Percentiles rank a stretch among this genome's conserved stretches.
Evolutionary conservation across 2,329 filamentous ascomycete genomes (phyloP).

Genomic region (Apiospora koreana): DNA sequence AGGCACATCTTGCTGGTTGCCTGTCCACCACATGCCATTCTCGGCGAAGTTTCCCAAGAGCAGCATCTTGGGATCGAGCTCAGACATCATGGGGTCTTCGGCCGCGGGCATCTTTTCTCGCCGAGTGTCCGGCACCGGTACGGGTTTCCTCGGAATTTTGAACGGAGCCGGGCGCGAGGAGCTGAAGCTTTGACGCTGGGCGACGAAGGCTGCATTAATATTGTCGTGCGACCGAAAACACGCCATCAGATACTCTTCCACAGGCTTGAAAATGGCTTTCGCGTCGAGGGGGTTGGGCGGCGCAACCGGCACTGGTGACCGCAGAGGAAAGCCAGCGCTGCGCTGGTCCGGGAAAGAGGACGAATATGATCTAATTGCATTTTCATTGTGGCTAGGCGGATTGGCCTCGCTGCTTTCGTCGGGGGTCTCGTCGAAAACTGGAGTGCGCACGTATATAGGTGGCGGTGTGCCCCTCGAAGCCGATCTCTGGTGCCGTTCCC

Average conservation of each 20-base stretch:
- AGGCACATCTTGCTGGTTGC: constrained; percentile 47
- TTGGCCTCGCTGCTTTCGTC: constrained; percentile 38
- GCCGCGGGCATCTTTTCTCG: constrained; percentile 30
- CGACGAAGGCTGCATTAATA: constrained; percentile 76
- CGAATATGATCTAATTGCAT: constrained; percentile 42
- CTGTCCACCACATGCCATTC: constrained; percentile 83
- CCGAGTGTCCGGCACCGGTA: constrained; percentile 35
- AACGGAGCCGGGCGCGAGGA: constrained; percentile 20
- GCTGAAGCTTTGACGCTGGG: constrained; percentile 41
- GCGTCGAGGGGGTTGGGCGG: constrained; percentile 33
- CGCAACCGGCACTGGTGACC: constrained; percentile 17
- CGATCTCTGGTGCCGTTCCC: constrained; percentile 14
- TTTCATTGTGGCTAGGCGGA: constrained; percentile 26
- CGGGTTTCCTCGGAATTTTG: constrained; percentile 30
- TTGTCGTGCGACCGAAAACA: constrained; percentile 70
- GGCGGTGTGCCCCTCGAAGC: constrained; percentile 25
- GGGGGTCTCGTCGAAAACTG: constrained; percentile 37
- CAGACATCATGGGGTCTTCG: constrained; percentile 49
- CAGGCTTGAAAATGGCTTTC: constrained; percentile 67
- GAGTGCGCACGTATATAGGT: constrained; percentile 24
- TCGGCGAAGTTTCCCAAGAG: constrained; percentile 76
- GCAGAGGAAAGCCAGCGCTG: constrained; percentile 22
- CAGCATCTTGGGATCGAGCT: constrained; percentile 74
- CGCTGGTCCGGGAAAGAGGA: constrained; percentile 43
- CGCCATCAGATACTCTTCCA: constrained; percentile 76